These are phyloP conservation scores for Boletellus deceptivus DNA, from an alignment of 1,284 basidiomycete genomes.

Conservation along the genomic window DNA sequence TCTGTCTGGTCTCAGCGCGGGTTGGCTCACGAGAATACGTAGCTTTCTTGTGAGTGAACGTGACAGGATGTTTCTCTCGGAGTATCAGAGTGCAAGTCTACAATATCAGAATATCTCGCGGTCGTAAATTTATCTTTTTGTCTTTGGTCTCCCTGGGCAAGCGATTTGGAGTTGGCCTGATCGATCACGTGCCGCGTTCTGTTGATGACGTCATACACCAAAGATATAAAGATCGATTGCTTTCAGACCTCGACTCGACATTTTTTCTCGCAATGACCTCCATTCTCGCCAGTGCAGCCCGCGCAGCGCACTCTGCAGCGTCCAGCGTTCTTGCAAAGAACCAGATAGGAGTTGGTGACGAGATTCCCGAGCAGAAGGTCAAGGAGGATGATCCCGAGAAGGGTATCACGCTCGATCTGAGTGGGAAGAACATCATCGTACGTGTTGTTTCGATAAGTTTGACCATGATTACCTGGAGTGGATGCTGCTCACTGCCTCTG, in stretches of 20 bases:
- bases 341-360: conserved; percentile 50
- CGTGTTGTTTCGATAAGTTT: conserved; percentile 32
- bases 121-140: conserved; percentile 40
- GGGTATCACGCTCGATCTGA: conserved; percentile 49
- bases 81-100: conserved; percentile 71
- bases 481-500: neutral
- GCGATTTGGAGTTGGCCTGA: neutral
- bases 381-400: conserved; percentile 56
- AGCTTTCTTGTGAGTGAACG: conserved; percentile 73
- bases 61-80: conserved; percentile 62
- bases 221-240: conserved; percentile 3
- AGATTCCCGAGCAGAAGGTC: conserved; percentile 50
- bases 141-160: neutral
- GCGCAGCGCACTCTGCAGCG: conserved; percentile 54
- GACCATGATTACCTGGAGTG: neutral
- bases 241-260: neutral
- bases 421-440: conserved; percentile 72
- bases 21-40: neutral
- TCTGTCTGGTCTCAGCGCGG: neutral
- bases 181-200: neutral
- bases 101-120: conserved; percentile 76
- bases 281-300: conserved; percentile 43
- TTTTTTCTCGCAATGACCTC: conserved; percentile 42
- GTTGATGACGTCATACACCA: conserved; percentile 8
- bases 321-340: conserved; percentile 46